Base-by-base conservation (phyloP, 345 rosid species). In the Turnera subulata region DNA sequence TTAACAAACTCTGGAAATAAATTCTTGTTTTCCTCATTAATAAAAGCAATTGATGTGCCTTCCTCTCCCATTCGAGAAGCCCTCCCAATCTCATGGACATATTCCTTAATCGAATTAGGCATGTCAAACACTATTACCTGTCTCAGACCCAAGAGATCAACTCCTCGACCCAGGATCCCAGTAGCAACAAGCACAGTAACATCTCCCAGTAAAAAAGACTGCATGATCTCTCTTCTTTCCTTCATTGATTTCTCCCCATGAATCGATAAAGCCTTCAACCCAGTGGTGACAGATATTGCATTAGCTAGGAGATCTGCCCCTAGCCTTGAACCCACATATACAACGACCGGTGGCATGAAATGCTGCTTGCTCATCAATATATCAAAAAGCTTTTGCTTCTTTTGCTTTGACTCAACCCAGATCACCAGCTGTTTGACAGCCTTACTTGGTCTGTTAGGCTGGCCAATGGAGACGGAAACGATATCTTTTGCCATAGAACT, bases 371-470 rank as follows among this genome's bases (percentile, higher is more conserved):
- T 89, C 61, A 18, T 78, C 72, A 89, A 67, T 62, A 92, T 65
- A 62, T 92, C 91, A 62, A 92, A 92, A 66, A 92, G 95, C 76
- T 92, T 92, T 62, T 86, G 87, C 79, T 92, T 92, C 82, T 92
- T 92, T 20, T 81, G 81, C 80, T 89, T 92, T 14, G 91, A 63
- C 68, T 89, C 95, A 51, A 86, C 96, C 98, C 98, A 92, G 57
- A 92, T 89, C 22, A 78, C 78, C 49, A 92, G 59, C 70, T 92
- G 89, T 73, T 80, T 86, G 75, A 86, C 91, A 52, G 88, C 91
- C 60, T 74, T 83, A 62, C 59, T 92, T 21, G 95, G 84, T 56
- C 20, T 64, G 75, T 73, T 81, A 24, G 81, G 84, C 71, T 80
- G 69, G 56, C 98, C 91, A 45, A 86, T 69, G 52, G 89, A 83